Evolutionary conservation across 208 protist genomes (phyloP).

Genomic region (Crithidia brevicula): DNA sequence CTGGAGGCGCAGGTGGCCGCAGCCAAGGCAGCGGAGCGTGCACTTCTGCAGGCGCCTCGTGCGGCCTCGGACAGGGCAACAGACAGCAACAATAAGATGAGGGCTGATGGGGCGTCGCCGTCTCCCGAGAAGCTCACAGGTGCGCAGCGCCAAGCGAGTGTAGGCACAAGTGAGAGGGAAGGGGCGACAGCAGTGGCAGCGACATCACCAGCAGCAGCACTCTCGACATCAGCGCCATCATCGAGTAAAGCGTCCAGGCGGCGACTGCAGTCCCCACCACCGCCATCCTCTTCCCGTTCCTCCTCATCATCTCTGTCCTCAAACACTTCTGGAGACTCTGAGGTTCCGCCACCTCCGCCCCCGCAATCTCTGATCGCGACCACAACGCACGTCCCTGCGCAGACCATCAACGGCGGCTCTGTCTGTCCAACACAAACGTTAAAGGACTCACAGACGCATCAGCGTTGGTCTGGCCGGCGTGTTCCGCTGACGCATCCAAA

Average conservation of each 20-base stretch:
- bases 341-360: conserved; percentile 1
- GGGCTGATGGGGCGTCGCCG: too few relatives aligned
- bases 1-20: conserved; percentile 26
- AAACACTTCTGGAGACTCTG: not conserved
- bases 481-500: not conserved
- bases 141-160: too few relatives aligned
- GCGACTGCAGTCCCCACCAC: not conserved
- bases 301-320: not conserved
- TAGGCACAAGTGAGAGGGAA: too few relatives aligned
- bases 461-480: conserved; percentile 20
- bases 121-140: too few relatives aligned
- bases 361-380: not conserved
- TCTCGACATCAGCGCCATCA: too few relatives aligned
- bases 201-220: too few relatives aligned
- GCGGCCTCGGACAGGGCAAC: not conserved
- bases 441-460: not conserved
- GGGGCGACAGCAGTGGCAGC: too few relatives aligned
- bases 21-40: conserved; percentile 20
- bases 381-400: not conserved
- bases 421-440: not conserved
- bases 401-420: not conserved
- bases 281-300: not conserved
- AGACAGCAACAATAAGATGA: not conserved
- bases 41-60: conserved; percentile 4
- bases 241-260: not conserved